These are phyloP conservation scores for Candida jianshihensis DNA, from an alignment of 805 yeast species.

Conservation along the genomic window DNA sequence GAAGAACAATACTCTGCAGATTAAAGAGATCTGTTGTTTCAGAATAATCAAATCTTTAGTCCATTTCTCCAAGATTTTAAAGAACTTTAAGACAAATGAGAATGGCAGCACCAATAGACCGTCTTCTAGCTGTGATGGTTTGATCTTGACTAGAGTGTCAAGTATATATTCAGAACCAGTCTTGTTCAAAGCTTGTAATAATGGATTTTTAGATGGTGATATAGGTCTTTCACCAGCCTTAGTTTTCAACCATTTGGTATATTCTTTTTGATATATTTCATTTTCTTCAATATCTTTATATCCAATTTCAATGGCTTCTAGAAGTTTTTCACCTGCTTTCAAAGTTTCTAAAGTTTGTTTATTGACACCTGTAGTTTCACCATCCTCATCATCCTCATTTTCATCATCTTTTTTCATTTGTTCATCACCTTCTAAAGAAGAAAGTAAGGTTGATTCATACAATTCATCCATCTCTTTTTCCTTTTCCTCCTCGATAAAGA, in stretches of 20 bases:
- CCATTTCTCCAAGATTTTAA: constrained; percentile 73
- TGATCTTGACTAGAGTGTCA: constrained; percentile 61
- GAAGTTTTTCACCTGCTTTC: constrained; percentile 87
- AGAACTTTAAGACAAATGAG: constrained; percentile 65
- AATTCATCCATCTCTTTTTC: constrained; percentile 93
- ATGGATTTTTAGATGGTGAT: constrained; percentile 59
- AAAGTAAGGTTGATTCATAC: constrained; percentile 74
- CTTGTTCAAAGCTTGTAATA: constrained; percentile 66
- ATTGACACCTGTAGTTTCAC: constrained; percentile 58
- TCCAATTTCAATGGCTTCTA: constrained; percentile 89
- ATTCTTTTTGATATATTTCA: constrained; percentile 42
- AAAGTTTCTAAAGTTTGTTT: constrained; percentile 86
- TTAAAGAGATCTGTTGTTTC: constrained; percentile 48
- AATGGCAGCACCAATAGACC: constrained; percentile 88
- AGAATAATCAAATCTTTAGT: constrained; percentile 42
- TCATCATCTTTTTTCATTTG: constrained; percentile 31
- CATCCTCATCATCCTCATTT: constrained; percentile 34
- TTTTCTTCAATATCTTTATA: constrained; percentile 55
- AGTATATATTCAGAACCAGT: constrained; percentile 75
- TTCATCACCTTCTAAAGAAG: constrained; percentile 55
- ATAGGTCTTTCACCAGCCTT: constrained; percentile 43
- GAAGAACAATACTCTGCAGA: constrained; percentile 73
- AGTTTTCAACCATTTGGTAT: constrained; percentile 33
- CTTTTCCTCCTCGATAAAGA: constrained; percentile 93
- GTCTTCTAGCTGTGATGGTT: constrained; percentile 84